phyloP scores from a whole-genome alignment of 306 rosid species.

The Glycyrrhiza uralensis region DNA sequence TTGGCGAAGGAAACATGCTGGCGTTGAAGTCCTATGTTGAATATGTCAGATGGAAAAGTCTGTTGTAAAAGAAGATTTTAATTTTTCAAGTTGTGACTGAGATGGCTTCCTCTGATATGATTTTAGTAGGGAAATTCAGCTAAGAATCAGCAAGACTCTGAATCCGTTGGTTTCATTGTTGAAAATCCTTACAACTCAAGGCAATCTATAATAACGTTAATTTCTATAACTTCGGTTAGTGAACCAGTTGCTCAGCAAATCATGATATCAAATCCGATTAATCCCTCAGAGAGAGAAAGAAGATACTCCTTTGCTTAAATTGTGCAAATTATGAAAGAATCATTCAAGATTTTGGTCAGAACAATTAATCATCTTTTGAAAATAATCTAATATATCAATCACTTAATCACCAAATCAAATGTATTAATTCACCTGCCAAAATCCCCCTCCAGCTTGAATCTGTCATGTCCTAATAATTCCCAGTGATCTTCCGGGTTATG shows the following conservation, averaged over 20 bases:
- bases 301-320: neutral
- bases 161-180: neutral
- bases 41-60: neutral
- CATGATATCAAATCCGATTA: neutral
- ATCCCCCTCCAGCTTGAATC: neutral
- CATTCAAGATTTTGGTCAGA: neutral
- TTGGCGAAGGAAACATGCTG: neutral
- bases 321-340: constrained; percentile 4
- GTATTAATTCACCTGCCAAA: constrained; percentile 4
- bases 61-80: neutral
- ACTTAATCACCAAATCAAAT: neutral
- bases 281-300: neutral
- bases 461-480: neutral
- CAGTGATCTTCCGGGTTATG: neutral
- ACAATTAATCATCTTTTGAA: neutral
- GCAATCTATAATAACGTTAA: neutral
- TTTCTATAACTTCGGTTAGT: neutral
- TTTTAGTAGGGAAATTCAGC: neutral
- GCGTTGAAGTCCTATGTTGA: neutral
- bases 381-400: neutral
- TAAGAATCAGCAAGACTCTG: neutral
- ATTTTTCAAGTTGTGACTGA: neutral
- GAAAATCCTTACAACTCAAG: neutral
- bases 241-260: neutral
- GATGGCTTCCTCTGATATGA: neutral